These are phyloP conservation scores for Capsicum chinense DNA, from an alignment of 257 asterid genomes.

Conservation along the genomic window DNA sequence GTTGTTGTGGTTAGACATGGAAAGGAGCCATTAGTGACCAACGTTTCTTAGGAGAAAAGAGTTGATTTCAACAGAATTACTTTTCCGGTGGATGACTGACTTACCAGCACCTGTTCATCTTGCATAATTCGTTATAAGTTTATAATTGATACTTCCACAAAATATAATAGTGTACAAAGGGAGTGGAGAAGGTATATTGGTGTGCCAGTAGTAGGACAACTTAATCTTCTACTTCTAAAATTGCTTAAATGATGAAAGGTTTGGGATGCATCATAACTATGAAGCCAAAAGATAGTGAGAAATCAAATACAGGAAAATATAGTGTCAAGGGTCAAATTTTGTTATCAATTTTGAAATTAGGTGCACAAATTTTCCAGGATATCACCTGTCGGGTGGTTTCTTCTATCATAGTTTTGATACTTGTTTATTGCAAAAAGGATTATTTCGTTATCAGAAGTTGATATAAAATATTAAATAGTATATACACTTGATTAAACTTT, in stretches of 20 bases:
- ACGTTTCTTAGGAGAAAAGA: neutral
- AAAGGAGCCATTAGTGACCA: neutral
- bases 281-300: conserved; percentile 6
- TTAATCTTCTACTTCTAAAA: neutral
- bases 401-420: conserved; percentile 6
- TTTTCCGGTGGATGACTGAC: neutral
- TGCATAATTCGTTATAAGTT: neutral
- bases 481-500: conserved; percentile 21
- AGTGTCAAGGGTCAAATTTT: neutral
- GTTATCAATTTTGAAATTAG: neutral
- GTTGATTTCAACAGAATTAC: neutral
- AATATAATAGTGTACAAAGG: neutral
- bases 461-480: neutral
- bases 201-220: neutral
- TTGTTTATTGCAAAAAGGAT: conserved; percentile 1
- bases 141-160: neutral
- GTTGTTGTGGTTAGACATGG: neutral
- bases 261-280: neutral
- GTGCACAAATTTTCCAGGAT: neutral
- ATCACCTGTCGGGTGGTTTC: conserved; percentile 10
- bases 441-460: neutral
- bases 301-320: conserved; percentile 23
- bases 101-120: conserved; percentile 1
- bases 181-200: neutral
- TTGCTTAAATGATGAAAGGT: neutral